Evolutionary conservation across 331 rosid species (phyloP).

Genomic region (Spiraea crenata): DNA sequence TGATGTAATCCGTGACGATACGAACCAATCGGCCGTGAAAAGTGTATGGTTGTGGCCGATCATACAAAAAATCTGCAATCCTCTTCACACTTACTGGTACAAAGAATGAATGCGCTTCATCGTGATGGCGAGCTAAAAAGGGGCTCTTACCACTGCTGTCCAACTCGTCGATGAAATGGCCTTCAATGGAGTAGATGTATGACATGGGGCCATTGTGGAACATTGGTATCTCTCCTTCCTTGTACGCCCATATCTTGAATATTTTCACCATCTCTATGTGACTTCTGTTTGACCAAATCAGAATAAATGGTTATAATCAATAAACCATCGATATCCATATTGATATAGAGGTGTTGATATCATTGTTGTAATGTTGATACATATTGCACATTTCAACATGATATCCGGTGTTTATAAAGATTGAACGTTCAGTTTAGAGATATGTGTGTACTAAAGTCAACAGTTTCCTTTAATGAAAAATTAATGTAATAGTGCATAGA

Average conservation of each 20-base stretch:
- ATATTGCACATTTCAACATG: too few relatives aligned
- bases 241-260: conserved; percentile 35
- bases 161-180: conserved; percentile 34
- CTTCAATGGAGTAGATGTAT: conserved; percentile 34
- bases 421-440: too few relatives aligned
- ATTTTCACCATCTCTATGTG: conserved; percentile 32
- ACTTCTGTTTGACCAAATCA: conserved; percentile 12
- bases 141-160: conserved; percentile 31
- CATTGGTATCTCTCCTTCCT: conserved; percentile 27
- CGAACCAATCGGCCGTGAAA: conserved; percentile 31
- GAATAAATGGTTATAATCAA: too few relatives aligned
- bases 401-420: too few relatives aligned
- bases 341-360: too few relatives aligned
- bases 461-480: neutral
- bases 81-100: conserved; percentile 30
- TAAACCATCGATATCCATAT: too few relatives aligned
- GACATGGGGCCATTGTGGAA: conserved; percentile 33
- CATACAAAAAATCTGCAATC: conserved; percentile 27
- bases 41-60: conserved; percentile 16
- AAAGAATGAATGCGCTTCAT: conserved; percentile 32
- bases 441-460: too few relatives aligned
- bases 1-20: conserved; percentile 30
- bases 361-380: too few relatives aligned
- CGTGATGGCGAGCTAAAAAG: conserved; percentile 23
- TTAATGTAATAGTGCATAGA: neutral